Evolutionary conservation across 768 basidiomycete genomes (phyloP), one percentile per base, ranked within the genome.

Genomic region (Krasilnikovozyma curviuscula): DNA sequence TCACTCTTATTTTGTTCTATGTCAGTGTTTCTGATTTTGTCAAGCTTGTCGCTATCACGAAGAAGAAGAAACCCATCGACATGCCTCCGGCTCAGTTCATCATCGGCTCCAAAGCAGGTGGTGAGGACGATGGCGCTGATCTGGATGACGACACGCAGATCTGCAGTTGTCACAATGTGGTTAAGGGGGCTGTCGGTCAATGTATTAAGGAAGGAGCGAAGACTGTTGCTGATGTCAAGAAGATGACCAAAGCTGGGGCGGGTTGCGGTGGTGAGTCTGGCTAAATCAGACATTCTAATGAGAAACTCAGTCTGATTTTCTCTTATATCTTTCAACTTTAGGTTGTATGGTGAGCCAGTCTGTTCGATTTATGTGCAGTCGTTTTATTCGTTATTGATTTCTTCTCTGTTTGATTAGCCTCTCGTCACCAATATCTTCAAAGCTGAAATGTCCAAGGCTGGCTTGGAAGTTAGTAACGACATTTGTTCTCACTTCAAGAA

Each of bases 251-350:
- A 60, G 73, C 69, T 6, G 78, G 78, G 4, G 74, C 75, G 1
- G 79, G 79, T 2, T 82, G 79, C 53, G 79, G 79, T 35, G 81
- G 79, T 38, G n/a, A n/a, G n/a, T n/a, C n/a, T n/a, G n/a, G n/a
- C n/a, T n/a, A n/a, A n/a, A n/a, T n/a, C n/a, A n/a, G n/a, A n/a
- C n/a, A n/a, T n/a, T n/a, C n/a, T n/a, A n/a, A n/a, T n/a, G n/a
- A n/a, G n/a, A n/a, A n/a, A n/a, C n/a, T n/a, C n/a, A n/a, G n/a
- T n/a, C n/a, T n/a, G n/a, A n/a, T n/a, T n/a, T n/a, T n/a, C n/a
- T n/a, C n/a, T n/a, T n/a, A n/a, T n/a, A n/a, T n/a, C n/a, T n/a
- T n/a, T n/a, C n/a, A n/a, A n/a, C n/a, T n/a, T n/a, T n/a, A n/a
- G n/a, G n/a, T n/a, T n/a, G n/a, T n/a, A n/a, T n/a, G n/a, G n/a